Evolutionary conservation across 139 green algal genomes (phyloP), one percentile per base, ranked within the genome.

Genomic region (Desmodesmus armatus): DNA sequence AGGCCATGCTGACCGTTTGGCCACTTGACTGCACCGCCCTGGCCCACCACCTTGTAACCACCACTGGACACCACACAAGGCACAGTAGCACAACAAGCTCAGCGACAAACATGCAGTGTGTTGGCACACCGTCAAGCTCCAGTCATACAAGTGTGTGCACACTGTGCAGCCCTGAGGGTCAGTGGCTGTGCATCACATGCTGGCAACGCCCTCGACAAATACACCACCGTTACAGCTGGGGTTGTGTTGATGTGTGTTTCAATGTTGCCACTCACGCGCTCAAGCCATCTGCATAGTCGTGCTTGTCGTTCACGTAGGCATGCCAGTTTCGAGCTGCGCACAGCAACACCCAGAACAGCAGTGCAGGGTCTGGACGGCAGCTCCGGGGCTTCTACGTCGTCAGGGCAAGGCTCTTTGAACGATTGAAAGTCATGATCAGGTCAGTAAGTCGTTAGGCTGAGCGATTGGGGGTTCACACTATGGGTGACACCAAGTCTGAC

Each of bases 21-120:
- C 78, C 78, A 84, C 43, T 65, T 77, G 4, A 77, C 78, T 37
- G 78, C 78, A 1, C 78, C 78, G n/a, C 67, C 67, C 0, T 35
- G n/a, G 35, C 78, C 78, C 33, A 76, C 63, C 19, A 84, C 78
- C 33, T 76, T 77, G 78, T 77, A 84, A 2, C 78, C 78, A 77
- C 62, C 43, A 55, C 2, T 3, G 7, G 11, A 44, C 17, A 19
- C 41, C 15, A 3, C 13, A 81, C 15, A 39, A 19, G 37, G 31
- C 3, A 3, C 51, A 29, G 49, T 9, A 82, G 71, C 27, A n/a
- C 27, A 43, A 17, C 41, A 65, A 9, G 1, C 0, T 0, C 41
- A 65, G 25, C 4, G 23, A 79, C 23, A 41, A 17, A 74, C 17
- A 29, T 21, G 65, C 27, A 25, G 35, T 15, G n/a, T 44, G 65